Conservation (phyloP, 805 yeast genomes). For the Zygoascus flipseniorum region DNA sequence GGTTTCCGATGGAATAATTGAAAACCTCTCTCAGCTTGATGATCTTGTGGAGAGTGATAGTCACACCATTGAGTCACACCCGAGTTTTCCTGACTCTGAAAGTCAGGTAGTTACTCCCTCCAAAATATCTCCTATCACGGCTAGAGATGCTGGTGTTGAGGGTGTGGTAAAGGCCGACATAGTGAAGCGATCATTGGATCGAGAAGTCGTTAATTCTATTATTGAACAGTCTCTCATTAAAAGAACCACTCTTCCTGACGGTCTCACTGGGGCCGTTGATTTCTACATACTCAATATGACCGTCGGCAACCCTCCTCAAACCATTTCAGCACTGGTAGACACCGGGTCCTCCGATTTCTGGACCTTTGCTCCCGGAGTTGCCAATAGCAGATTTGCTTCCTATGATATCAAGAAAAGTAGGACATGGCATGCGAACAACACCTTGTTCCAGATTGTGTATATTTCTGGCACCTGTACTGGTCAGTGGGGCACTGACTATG, state of each 20-base stretch:
- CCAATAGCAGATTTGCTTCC: not conserved
- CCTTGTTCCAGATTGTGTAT: slow-evolving; percentile 9
- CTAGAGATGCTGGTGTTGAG: not conserved
- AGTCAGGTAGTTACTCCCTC: not conserved
- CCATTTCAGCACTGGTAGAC: slow-evolving; percentile 46
- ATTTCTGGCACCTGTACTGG: slow-evolving; percentile 39
- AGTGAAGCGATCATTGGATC: not conserved
- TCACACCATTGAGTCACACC: not conserved
- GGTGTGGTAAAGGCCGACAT: slow-evolving; percentile 1
- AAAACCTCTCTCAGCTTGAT: not conserved
- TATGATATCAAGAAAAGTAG: slow-evolving; percentile 1
- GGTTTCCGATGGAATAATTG: not conserved
- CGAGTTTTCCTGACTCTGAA: not conserved
- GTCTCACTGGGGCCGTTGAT: slow-evolving; percentile 7
- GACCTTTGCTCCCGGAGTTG: slow-evolving; percentile 19
- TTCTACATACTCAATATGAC: slow-evolving; percentile 14
- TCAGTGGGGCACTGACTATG: slow-evolving; percentile 12
- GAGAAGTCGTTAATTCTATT: not conserved
- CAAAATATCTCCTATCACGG: not conserved
- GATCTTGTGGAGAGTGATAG: not conserved
- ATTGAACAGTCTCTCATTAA: not conserved
- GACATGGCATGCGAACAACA: slow-evolving; percentile 5
- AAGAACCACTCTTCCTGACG: slow-evolving; percentile 1
- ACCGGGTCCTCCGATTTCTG: slow-evolving; percentile 66
- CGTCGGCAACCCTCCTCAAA: slow-evolving; percentile 50